Evolutionary conservation across 306 rosid species (phyloP).

Genomic region (Oemleria cerasiformis): DNA sequence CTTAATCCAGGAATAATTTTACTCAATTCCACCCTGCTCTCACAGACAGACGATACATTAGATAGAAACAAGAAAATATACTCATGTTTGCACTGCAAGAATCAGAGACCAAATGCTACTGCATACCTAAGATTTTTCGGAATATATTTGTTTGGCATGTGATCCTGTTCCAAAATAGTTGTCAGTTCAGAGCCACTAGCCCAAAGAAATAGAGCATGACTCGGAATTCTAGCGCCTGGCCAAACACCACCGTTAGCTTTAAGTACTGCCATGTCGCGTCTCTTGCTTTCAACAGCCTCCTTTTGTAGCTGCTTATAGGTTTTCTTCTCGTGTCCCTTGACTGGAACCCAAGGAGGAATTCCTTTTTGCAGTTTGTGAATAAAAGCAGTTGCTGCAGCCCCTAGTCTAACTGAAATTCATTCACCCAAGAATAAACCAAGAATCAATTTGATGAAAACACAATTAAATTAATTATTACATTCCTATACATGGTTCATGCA

Average conservation of each 20-base stretch:
- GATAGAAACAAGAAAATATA: background rate
- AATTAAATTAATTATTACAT: background rate
- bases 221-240: conserved; percentile 94
- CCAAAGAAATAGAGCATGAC: conserved; percentile 93
- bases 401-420: conserved; percentile 60
- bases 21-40: conserved; percentile 52
- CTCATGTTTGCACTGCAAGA: background rate
- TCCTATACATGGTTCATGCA: background rate
- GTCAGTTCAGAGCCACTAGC: conserved; percentile 94
- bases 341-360: conserved; percentile 94
- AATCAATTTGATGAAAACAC: conserved; percentile 27
- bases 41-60: background rate
- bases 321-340: conserved; percentile 78
- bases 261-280: conserved; percentile 83
- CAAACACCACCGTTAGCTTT: conserved; percentile 87
- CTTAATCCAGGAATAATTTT: conserved; percentile 75
- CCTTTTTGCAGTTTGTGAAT: conserved; percentile 89
- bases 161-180: conserved; percentile 72
- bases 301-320: conserved; percentile 84
- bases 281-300: conserved; percentile 90
- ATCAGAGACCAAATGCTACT: background rate
- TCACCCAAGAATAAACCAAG: conserved; percentile 24
- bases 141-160: conserved; percentile 94
- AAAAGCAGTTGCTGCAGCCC: conserved; percentile 79
- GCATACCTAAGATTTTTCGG: conserved; percentile 80